Conservation (phyloP, 495 filamentous ascomycete genomes). For the Tuber indicum region DNA sequence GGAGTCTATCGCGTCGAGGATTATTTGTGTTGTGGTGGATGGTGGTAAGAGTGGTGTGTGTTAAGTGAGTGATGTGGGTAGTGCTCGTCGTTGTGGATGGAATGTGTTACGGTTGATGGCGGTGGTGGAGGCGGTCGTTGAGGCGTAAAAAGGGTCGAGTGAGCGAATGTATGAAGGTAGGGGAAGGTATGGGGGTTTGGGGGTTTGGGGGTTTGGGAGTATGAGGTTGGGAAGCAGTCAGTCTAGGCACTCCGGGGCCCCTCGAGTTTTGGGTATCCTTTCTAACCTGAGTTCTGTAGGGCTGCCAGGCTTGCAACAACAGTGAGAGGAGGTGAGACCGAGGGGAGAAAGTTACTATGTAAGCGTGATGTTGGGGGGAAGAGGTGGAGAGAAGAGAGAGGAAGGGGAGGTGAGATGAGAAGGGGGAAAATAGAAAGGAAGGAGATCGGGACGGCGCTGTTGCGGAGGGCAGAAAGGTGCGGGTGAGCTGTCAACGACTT, state of each 20-base stretch:
- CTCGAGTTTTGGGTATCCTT: slow-evolving; percentile 2
- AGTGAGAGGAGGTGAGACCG: slow-evolving; percentile 1
- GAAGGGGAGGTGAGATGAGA: slow-evolving; percentile 24
- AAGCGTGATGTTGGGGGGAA: slow-evolving; percentile 26
- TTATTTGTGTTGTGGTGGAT: slow-evolving; percentile 32
- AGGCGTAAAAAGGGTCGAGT: slow-evolving; percentile 39
- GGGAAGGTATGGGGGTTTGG: slow-evolving; percentile 31
- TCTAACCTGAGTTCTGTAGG: slow-evolving; percentile 3
- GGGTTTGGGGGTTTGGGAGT: slow-evolving; percentile 38
- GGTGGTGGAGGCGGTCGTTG: slow-evolving; percentile 16
- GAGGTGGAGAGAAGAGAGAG: slow-evolving; percentile 16
- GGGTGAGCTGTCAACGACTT: slow-evolving; percentile 39
- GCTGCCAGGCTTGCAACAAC: slow-evolving; percentile 2
- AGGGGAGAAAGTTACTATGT: slow-evolving; percentile 12
- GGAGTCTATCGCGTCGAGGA: slow-evolving; percentile 35
- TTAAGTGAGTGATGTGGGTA: slow-evolving; percentile 1
- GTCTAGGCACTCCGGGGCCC: slow-evolving; percentile 3
- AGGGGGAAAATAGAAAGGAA: slow-evolving; percentile 15
- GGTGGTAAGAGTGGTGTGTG: neutral
- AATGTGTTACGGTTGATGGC: neutral
- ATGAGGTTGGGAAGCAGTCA: slow-evolving; percentile 31
- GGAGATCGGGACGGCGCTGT: slow-evolving; percentile 9
- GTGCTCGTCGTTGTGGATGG: neutral
- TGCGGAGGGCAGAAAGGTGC: slow-evolving; percentile 21
- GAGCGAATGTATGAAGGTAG: slow-evolving; percentile 37